Conservation (phyloP, 805 yeast genomes). For the Candida hungchunana region DNA sequence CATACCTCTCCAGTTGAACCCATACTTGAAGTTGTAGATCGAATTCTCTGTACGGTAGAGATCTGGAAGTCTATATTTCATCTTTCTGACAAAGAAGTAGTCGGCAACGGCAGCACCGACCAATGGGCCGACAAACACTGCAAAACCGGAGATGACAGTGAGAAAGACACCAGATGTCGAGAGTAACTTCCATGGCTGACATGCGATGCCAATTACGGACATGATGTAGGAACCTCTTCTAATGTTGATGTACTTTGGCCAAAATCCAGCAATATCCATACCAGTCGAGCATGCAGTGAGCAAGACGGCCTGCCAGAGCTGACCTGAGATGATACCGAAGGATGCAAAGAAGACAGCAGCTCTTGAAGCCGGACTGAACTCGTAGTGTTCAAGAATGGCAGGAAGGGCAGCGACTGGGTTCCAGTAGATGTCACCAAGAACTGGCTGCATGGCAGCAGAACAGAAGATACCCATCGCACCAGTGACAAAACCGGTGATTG, state of each 20-base stretch:
- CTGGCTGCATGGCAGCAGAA: constrained; percentile 28
- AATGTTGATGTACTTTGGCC: constrained; percentile 29
- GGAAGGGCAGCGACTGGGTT: constrained; percentile 26
- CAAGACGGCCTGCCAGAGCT: constrained; percentile 28
- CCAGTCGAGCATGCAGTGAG: constrained; percentile 25
- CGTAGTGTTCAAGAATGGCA: constrained; percentile 15
- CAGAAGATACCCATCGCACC: constrained; percentile 30
- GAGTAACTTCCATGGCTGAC: constrained; percentile 35
- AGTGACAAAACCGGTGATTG: constrained; percentile 28
- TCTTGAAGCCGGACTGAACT: constrained; percentile 25
- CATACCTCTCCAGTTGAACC: constrained; percentile 28
- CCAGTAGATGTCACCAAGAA: constrained; percentile 29
- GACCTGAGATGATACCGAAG: constrained; percentile 27
- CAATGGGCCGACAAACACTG: constrained; percentile 21
- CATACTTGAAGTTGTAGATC: constrained; percentile 21
- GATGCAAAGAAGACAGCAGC: constrained; percentile 31
- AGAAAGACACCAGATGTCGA: constrained; percentile 20
- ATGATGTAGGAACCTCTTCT: constrained; percentile 33
- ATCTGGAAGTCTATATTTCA: constrained; percentile 19
- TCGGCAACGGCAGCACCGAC: constrained; percentile 19
- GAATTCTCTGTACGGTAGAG: constrained; percentile 15
- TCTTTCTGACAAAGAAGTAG: constrained; percentile 17
- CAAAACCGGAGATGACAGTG: constrained; percentile 25
- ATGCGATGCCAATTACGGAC: constrained; percentile 30
- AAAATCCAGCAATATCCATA: constrained; percentile 25